Percentiles rank a stretch among this genome's conserved stretches.
Conservation (phyloP, 208 protist species). For the Angomonas deanei region DNA sequence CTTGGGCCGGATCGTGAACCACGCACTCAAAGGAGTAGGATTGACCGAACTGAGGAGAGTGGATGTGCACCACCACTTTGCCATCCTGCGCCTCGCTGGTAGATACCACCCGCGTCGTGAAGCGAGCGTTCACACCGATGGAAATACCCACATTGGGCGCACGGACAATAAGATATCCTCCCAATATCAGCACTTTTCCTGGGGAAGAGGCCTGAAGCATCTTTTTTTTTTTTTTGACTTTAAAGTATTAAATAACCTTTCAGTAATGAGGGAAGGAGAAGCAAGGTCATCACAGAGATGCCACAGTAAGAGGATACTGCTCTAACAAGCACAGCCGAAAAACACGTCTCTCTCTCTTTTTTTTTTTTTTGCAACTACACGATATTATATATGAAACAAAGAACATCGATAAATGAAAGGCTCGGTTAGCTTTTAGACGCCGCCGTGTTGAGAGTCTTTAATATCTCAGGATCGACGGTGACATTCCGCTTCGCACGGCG, state of each 20-base stretch:
- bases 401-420: not conserved
- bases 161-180: constrained; percentile 94
- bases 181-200: constrained; percentile 95
- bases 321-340: too few species aligned
- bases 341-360: too few species aligned
- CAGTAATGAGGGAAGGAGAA: constrained; percentile 2
- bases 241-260: too few species aligned
- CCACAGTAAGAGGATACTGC: not conserved
- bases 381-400: constrained; percentile 9
- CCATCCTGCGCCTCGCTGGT: not conserved
- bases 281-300: not conserved
- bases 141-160: constrained; percentile 89
- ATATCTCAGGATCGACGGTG: constrained; percentile 44
- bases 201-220: constrained; percentile 66
- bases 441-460: constrained; percentile 11
- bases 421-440: not conserved
- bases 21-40: constrained; percentile 53
- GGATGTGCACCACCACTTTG: constrained; percentile 40
- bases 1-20: constrained; percentile 14
- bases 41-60: constrained; percentile 80
- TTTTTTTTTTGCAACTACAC: too few species aligned
- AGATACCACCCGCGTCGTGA: constrained; percentile 56
- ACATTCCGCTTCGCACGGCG: constrained; percentile 52
- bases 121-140: constrained; percentile 88
- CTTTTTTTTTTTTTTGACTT: constrained; percentile 4